Evolutionary conservation across 179 eudicot species (phyloP), one percentile per base, ranked within the genome.

Genomic region (Heliamphora pulchella): DNA sequence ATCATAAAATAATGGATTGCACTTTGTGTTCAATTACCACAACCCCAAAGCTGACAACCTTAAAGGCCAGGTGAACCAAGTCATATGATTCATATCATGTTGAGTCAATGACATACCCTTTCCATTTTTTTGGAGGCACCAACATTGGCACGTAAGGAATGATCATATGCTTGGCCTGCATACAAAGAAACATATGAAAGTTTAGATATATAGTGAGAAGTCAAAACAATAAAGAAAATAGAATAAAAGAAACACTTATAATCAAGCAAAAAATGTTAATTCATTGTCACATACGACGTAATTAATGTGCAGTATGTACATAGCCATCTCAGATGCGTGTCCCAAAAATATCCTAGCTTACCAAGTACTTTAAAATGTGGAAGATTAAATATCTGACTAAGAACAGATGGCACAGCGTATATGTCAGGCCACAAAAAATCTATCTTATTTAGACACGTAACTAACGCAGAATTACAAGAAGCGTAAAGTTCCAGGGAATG

Each of bases 71-170:
- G 17, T 48, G 64, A 57, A 76, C 54, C 9, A 14, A 31, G 31
- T 31, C 31, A 31, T 31, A 31, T 31, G 31, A 31, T 31, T 31
- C 22, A 57, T 63, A 9, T 13, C 70, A 46, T 14, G 53, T 5
- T 47, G 74, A 67, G 74, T 15, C 13, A 15, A 39, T 41, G 62
- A 18, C 70, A 80, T 92, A 94, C 98, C 98, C 91, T 85, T 80
- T 91, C 98, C 98, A 94, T 78, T 85, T 90, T 84, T 80, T 90
- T 10, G 98, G 97, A 77, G 98, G 98, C 72, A 94, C 92, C 87
- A 94, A 80, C 98, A 94, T 94, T 5, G 98, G 98, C 87, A 92
- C 91, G 62, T 92, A 94, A 79, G 97, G 97, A 76, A 94, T 91
- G 70, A 91, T 79, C 91, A 88, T 89, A 83, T 91, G 91, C 76